These are phyloP conservation scores for Erodium chrysanthum DNA, from an alignment of 441 rosid species.

Conservation along the genomic window DNA sequence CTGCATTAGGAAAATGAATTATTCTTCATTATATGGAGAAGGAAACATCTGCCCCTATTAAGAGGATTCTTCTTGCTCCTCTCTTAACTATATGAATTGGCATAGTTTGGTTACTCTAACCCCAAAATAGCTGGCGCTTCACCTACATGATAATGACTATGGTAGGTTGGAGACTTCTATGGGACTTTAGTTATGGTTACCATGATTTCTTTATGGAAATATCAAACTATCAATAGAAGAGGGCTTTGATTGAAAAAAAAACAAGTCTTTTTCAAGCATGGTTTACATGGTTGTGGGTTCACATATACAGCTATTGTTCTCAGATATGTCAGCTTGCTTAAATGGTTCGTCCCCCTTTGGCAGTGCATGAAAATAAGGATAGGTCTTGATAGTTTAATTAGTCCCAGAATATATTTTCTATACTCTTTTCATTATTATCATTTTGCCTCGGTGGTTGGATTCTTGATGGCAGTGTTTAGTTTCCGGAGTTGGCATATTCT, in stretches of 20 bases:
- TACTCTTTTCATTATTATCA: not conserved
- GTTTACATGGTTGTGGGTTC: conserved; percentile 19
- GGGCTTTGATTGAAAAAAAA: not conserved
- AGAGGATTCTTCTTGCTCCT: not conserved
- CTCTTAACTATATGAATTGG: conserved; percentile 2
- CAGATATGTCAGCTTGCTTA: not conserved
- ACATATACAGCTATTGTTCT: conserved; percentile 20
- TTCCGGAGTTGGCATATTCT: not conserved
- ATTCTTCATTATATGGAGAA: not conserved
- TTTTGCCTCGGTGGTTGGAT: not conserved
- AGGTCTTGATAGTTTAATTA: not conserved
- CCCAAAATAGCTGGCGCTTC: conserved; percentile 22
- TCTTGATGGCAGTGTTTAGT: not conserved
- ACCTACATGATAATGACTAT: conserved; percentile 16
- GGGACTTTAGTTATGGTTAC: conserved; percentile 6
- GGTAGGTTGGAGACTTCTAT: not conserved
- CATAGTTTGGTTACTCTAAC: conserved; percentile 15
- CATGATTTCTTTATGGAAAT: conserved; percentile 11
- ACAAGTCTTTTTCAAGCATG: conserved; percentile 17
- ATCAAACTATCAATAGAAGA: not conserved
- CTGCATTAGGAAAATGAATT: not conserved
- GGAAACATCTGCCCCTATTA: not conserved
- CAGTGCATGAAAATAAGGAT: not conserved
- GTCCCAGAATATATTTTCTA: not conserved
- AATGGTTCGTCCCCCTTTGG: not conserved